phyloP scores from a whole-genome alignment of 2,329 filamentous ascomycete species.

The Metarhizium sp. region DNA sequence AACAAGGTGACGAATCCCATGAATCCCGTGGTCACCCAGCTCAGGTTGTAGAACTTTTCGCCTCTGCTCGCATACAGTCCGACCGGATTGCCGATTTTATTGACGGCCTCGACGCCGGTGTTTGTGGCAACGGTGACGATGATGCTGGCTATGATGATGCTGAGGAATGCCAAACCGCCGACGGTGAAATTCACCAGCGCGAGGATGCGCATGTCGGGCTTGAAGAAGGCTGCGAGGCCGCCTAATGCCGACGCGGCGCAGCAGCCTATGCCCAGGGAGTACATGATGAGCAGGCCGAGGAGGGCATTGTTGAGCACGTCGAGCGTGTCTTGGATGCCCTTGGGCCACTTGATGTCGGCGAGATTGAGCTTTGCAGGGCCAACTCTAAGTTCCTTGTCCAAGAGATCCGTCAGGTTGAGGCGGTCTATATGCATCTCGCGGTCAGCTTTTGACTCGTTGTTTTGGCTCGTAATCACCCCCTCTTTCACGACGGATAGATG shows the following conservation, averaged over 20 bases:
- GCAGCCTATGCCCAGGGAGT: conserved; percentile 32
- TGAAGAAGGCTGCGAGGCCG: conserved; percentile 25
- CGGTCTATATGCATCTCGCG: conserved; percentile 15
- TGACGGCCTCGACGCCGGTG: conserved; percentile 31
- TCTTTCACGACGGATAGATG: too few relatives aligned
- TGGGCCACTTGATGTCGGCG: conserved; percentile 34
- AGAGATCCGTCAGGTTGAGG: conserved; percentile 37
- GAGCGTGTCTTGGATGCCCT: conserved; percentile 35
- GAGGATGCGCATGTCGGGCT: conserved; percentile 15
- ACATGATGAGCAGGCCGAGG: conserved; percentile 38
- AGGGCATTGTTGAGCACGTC: conserved; percentile 40
- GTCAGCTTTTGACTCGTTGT: neutral
- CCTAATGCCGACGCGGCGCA: conserved; percentile 34
- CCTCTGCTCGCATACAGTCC: conserved; percentile 35
- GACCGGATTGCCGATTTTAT: conserved; percentile 31
- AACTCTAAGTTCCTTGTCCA: conserved; percentile 36
- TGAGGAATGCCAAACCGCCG: conserved; percentile 24
- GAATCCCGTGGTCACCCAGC: conserved; percentile 37
- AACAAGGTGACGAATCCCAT: conserved; percentile 30
- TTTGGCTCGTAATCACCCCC: too few relatives aligned
- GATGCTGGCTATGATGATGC: conserved; percentile 32
- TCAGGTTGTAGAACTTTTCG: conserved; percentile 32
- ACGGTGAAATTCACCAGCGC: conserved; percentile 28
- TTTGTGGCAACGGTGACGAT: conserved; percentile 31
- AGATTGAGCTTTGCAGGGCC: conserved; percentile 36